Conservation (phyloP, 768 basidiomycete species). For the Hydnomerulius pinastri region DNA sequence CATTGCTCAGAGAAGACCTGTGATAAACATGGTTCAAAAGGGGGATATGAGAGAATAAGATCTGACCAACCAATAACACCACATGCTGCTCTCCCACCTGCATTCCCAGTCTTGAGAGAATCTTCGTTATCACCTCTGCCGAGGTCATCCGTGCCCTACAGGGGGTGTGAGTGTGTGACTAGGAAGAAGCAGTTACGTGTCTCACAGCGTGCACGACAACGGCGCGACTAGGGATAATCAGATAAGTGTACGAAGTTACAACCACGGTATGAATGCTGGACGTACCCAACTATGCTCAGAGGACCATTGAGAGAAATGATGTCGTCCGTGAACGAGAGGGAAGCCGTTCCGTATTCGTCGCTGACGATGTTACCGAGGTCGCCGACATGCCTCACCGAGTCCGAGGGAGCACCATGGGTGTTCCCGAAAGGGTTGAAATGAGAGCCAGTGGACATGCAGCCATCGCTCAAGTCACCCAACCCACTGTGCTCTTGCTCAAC, state of each 20-base stretch:
- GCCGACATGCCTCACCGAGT: slow-evolving; percentile 64
- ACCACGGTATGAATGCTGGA: slow-evolving; percentile 5
- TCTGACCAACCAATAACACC: slow-evolving; percentile 66
- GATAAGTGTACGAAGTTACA: slow-evolving; percentile 2
- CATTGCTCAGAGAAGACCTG: slow-evolving; percentile 23
- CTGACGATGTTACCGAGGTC: slow-evolving; percentile 75
- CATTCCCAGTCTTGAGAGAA: slow-evolving; percentile 77
- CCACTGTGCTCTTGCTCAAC: slow-evolving; percentile 11
- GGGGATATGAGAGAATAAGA: slow-evolving; percentile 1
- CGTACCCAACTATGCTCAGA: slow-evolving; percentile 69
- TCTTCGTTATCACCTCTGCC: slow-evolving; percentile 70
- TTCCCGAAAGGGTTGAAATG: slow-evolving; percentile 77
- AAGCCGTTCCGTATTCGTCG: slow-evolving; percentile 57
- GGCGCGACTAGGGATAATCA: slow-evolving; percentile 48
- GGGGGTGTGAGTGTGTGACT: slow-evolving; percentile 8
- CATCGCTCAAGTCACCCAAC: slow-evolving; percentile 65
- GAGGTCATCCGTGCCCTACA: slow-evolving; percentile 74
- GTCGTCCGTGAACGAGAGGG: slow-evolving; percentile 58
- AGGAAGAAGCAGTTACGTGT: slow-evolving; percentile 7
- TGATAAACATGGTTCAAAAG: background rate
- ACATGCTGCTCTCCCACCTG: slow-evolving; percentile 76
- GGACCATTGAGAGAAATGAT: slow-evolving; percentile 69
- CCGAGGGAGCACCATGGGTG: slow-evolving; percentile 65
- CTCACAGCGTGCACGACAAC: slow-evolving; percentile 74
- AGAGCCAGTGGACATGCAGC: slow-evolving; percentile 66